Percentiles rank a stretch among this genome's conserved stretches.
These are phyloP conservation scores for Chlorella vulgaris DNA, from an alignment of 139 green algal species.

Conservation along the genomic window DNA sequence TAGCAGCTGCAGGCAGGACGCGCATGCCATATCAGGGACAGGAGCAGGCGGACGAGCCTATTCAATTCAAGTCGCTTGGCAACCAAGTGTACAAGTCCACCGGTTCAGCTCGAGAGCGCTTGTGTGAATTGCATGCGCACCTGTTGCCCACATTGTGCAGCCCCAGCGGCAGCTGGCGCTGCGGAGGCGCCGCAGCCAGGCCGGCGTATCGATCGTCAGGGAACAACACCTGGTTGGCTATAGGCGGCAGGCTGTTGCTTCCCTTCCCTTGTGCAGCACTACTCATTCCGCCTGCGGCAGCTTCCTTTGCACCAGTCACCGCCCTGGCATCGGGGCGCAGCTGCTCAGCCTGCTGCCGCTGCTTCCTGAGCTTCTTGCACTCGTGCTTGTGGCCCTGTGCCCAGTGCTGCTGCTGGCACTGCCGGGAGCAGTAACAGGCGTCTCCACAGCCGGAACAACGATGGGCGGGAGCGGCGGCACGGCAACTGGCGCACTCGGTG, in stretches of 20 bases:
- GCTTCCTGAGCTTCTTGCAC: conserved; percentile 42
- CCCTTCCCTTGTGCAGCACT: background rate
- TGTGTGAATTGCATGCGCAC: too few species aligned
- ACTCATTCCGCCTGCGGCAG: background rate
- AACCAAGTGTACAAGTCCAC: too few species aligned
- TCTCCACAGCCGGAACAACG: background rate
- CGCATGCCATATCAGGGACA: too few species aligned
- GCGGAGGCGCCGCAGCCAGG: background rate
- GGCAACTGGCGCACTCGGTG: background rate
- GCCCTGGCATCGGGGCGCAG: background rate
- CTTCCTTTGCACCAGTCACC: background rate
- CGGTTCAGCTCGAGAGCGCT: too few species aligned
- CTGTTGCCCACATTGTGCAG: conserved; percentile 29
- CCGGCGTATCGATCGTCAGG: conserved; percentile 10
- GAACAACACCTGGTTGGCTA: conserved; percentile 23
- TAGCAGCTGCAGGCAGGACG: conserved; percentile 16
- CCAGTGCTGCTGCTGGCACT: conserved; percentile 49
- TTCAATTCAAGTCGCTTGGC: too few species aligned
- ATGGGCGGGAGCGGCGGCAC: background rate
- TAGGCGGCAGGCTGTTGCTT: conserved; percentile 21
- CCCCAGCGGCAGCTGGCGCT: conserved; percentile 8
- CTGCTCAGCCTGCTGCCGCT: background rate
- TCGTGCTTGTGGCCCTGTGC: conserved; percentile 37
- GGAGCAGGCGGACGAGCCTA: too few species aligned
- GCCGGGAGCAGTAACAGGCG: background rate